These are phyloP conservation scores for Fusarium austroafricanum DNA, from an alignment of 2,329 filamentous ascomycete genomes.

Conservation along the genomic window DNA sequence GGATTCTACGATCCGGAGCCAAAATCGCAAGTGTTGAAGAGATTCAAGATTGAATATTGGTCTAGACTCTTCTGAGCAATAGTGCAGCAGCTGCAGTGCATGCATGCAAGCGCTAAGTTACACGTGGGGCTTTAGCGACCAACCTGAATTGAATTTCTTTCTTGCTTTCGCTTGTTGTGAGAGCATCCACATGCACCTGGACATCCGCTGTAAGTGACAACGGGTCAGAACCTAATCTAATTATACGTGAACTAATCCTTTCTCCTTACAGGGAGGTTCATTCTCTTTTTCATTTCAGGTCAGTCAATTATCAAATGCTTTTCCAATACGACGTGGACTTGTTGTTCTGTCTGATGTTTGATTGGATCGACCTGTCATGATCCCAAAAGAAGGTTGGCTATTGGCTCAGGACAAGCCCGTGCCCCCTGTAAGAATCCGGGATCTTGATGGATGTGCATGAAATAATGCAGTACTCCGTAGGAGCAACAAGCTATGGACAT, in stretches of 20 bases:
- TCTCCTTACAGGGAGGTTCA: slow-evolving; percentile 15
- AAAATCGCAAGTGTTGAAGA: slow-evolving; percentile 6
- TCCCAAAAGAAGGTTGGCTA: slow-evolving; percentile 8
- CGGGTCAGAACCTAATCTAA: slow-evolving; percentile 31
- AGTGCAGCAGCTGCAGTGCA: slow-evolving; percentile 4
- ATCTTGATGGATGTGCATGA: slow-evolving; percentile 23
- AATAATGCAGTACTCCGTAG: slow-evolving; percentile 8
- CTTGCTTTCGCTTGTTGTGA: slow-evolving; percentile 1
- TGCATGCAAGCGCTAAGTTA: slow-evolving; percentile 12
- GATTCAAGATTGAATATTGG: background rate
- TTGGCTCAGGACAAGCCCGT: slow-evolving; percentile 32
- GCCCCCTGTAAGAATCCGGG: slow-evolving; percentile 17
- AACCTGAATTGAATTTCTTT: slow-evolving; percentile 11
- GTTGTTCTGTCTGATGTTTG: slow-evolving; percentile 21
- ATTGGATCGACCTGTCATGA: slow-evolving; percentile 29
- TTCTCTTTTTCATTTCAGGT: slow-evolving; percentile 1
- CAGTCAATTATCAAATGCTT: slow-evolving; percentile 1
- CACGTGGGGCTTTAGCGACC: slow-evolving; percentile 22
- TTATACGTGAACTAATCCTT: slow-evolving; percentile 2
- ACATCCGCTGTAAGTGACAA: background rate
- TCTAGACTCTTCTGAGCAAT: slow-evolving; percentile 28
- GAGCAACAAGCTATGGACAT: slow-evolving; percentile 8
- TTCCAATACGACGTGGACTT: slow-evolving; percentile 1
- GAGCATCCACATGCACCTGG: background rate
- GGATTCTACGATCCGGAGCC: slow-evolving; percentile 11